These are phyloP conservation scores for Cephaloascus fragrans DNA, from an alignment of 805 yeast genomes.

Conservation along the genomic window DNA sequence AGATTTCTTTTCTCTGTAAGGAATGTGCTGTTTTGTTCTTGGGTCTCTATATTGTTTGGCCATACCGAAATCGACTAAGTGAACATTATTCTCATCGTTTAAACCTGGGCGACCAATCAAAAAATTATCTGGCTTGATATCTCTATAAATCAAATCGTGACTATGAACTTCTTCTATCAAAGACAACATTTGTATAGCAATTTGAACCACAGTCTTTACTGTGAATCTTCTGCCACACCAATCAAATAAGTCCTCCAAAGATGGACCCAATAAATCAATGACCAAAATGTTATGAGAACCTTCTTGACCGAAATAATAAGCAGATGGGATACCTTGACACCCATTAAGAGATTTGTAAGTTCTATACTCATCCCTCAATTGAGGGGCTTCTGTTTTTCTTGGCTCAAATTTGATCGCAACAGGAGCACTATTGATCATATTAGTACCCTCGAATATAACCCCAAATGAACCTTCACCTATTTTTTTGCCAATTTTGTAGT, in stretches of 20 bases:
- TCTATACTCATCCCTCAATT: conserved; percentile 90
- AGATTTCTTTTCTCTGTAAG: conserved; percentile 92
- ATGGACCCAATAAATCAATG: conserved; percentile 71
- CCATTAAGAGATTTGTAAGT: conserved; percentile 75
- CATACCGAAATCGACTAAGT: conserved; percentile 94
- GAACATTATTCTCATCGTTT: conserved; percentile 57
- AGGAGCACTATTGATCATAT: conserved; percentile 69
- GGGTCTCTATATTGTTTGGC: conserved; percentile 98
- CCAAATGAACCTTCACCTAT: conserved; percentile 99
- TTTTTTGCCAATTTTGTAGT: conserved; percentile 93
- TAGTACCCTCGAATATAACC: conserved; percentile 91
- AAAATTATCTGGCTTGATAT: conserved; percentile 78
- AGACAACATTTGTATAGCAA: conserved; percentile 71
- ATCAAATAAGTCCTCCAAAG: conserved; percentile 74
- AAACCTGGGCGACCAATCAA: conserved; percentile 55
- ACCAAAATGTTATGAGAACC: conserved; percentile 73
- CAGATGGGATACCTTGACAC: conserved; percentile 69
- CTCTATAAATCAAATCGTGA: conserved; percentile 69
- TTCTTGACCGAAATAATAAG: conserved; percentile 79
- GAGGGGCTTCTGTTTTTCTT: conserved; percentile 95
- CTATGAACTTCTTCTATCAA: conserved; percentile 67
- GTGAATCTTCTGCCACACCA: conserved; percentile 79
- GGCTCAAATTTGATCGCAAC: conserved; percentile 98
- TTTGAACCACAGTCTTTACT: conserved; percentile 61
- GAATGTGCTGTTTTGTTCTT: conserved; percentile 88